Conservation (phyloP, 805 yeast genomes). For the Barnettozyma californica region DNA sequence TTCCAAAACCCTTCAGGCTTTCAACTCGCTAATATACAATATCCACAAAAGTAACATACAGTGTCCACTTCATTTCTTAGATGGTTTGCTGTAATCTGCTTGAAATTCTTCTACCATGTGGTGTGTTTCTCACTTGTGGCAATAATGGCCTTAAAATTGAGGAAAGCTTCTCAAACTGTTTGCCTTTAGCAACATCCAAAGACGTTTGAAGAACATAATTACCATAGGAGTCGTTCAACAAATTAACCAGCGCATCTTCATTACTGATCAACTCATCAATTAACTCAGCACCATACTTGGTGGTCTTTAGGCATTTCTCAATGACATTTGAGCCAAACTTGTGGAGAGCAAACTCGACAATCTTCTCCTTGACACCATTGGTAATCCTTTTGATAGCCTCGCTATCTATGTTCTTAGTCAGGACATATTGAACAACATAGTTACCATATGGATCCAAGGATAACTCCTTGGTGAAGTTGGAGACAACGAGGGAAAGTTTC, state of each 20-base stretch:
- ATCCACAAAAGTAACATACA: not conserved
- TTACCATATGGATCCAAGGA: conserved; percentile 94
- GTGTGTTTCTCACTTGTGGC: conserved; percentile 78
- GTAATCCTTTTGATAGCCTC: conserved; percentile 30
- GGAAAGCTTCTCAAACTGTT: conserved; percentile 50
- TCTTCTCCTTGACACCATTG: conserved; percentile 28
- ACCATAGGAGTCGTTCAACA: conserved; percentile 88
- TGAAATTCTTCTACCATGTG: conserved; percentile 92
- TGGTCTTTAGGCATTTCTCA: conserved; percentile 70
- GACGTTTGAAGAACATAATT: conserved; percentile 94
- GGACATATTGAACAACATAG: conserved; percentile 91
- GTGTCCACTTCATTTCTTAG: not conserved
- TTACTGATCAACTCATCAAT: conserved; percentile 42
- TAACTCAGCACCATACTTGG: conserved; percentile 41
- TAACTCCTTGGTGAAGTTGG: conserved; percentile 60
- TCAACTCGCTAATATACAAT: not conserved
- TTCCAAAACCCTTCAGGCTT: not conserved
- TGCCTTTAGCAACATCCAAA: conserved; percentile 49
- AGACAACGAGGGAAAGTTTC: conserved; percentile 61
- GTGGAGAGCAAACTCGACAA: conserved; percentile 60
- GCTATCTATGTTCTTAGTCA: conserved; percentile 36
- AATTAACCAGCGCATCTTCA: conserved; percentile 34
- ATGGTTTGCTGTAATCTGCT: conserved; percentile 44
- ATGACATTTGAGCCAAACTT: conserved; percentile 93
- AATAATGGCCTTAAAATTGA: conserved; percentile 65